Conservation (phyloP, 176 grass and related monocot genomes). For the Cenchrus purpureus region DNA sequence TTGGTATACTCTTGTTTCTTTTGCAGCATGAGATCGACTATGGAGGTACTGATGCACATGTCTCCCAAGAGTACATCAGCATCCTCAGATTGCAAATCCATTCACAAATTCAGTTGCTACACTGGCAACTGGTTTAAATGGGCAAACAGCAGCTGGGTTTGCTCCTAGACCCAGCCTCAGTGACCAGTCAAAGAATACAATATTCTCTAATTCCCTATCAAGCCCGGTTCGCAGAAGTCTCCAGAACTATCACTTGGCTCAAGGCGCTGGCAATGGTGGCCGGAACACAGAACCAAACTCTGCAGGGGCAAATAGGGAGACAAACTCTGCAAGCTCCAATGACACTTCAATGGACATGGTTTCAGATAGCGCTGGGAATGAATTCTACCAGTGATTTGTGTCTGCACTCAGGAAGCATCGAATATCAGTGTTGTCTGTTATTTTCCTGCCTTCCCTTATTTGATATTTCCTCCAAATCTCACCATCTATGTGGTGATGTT, state of each 20-base stretch:
- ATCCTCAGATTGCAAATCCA: constrained; percentile 48
- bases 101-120: constrained; percentile 54
- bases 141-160: constrained; percentile 39
- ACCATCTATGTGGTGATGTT: not conserved
- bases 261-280: constrained; percentile 61
- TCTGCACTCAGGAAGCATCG: constrained; percentile 21
- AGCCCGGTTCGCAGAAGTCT: constrained; percentile 65
- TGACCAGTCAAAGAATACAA: constrained; percentile 70
- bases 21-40: constrained; percentile 86
- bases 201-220: constrained; percentile 81
- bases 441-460: not conserved
- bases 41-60: constrained; percentile 66
- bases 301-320: constrained; percentile 51
- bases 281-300: constrained; percentile 58
- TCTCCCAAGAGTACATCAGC: constrained; percentile 61
- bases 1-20: constrained; percentile 32
- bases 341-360: constrained; percentile 87
- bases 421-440: constrained; percentile 24
- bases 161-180: constrained; percentile 53
- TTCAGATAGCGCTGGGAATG: constrained; percentile 57
- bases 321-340: constrained; percentile 68
- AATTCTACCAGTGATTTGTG: constrained; percentile 33
- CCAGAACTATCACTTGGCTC: constrained; percentile 67
- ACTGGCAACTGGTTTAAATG: constrained; percentile 40
- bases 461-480: constrained; percentile 34